phyloP scores from a whole-genome alignment of 352 stramenopile genomes.

The Phytophthora pinifolia region DNA sequence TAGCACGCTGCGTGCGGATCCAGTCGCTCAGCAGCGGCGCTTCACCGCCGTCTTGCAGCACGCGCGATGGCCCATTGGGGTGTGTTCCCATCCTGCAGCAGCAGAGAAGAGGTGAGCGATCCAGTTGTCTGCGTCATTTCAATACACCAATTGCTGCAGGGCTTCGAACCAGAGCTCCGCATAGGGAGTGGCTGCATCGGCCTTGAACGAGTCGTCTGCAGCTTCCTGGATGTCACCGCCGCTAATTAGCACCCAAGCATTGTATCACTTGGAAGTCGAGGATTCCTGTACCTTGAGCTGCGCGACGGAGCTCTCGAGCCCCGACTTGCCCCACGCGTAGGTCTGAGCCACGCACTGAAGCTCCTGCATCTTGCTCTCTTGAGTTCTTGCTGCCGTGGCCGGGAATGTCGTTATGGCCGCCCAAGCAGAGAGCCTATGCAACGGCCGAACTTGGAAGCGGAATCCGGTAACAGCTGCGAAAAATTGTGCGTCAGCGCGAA shows the following conservation, averaged over 20 bases:
- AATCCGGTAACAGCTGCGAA: conserved; percentile 7
- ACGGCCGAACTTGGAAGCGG: conserved; percentile 18
- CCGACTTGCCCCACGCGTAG: conserved; percentile 92
- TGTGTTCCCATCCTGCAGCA: conserved; percentile 93
- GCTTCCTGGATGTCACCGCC: conserved; percentile 37
- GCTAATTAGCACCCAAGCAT: background rate
- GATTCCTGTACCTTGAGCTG: conserved; percentile 73
- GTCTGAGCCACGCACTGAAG: conserved; percentile 86
- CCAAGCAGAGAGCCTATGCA: conserved; percentile 17
- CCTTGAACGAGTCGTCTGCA: conserved; percentile 44
- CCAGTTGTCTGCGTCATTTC: conserved; percentile 3
- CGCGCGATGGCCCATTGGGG: conserved; percentile 86
- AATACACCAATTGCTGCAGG: conserved; percentile 1
- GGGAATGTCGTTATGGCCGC: conserved; percentile 21
- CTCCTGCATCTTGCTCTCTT: conserved; percentile 49
- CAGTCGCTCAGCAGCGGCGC: conserved; percentile 68
- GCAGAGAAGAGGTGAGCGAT: conserved; percentile 8
- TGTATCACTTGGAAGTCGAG: background rate
- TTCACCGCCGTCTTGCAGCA: conserved; percentile 50
- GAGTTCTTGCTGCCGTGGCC: background rate
- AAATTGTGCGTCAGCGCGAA: conserved; percentile 18
- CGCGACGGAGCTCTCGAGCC: conserved; percentile 80
- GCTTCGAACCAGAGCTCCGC: conserved; percentile 85
- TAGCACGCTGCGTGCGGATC: conserved; percentile 39
- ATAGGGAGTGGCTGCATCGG: conserved; percentile 56